Evolutionary conservation across 2,329 filamentous ascomycete genomes (phyloP).

Genomic region (Phaeosphaeriaceae sp.): DNA sequence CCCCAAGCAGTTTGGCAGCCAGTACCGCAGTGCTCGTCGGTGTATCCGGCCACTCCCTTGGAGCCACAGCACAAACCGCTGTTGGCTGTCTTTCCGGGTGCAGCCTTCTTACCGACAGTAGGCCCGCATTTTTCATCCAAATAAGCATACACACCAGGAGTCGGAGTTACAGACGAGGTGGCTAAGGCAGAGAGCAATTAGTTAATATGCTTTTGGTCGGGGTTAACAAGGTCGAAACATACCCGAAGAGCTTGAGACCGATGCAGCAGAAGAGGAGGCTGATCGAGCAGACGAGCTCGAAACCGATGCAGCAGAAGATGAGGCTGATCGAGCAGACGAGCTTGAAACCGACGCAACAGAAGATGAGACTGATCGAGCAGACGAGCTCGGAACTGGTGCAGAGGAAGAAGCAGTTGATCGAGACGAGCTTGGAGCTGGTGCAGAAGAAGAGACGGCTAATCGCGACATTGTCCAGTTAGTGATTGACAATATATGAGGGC

Average conservation of each 20-base stretch:
- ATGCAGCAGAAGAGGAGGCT: not conserved
- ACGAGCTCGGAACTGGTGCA: not conserved
- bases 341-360: not conserved
- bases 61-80: not conserved
- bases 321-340: not conserved
- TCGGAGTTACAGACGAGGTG: not conserved
- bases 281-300: not conserved
- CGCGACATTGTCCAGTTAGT: not conserved
- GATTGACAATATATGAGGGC: not conserved
- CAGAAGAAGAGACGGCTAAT: no score
- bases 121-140: not conserved
- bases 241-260: not conserved
- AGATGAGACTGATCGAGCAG: not conserved
- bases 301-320: not conserved
- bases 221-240: not conserved
- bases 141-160: not conserved
- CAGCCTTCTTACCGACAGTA: not conserved
- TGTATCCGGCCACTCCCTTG: not conserved
- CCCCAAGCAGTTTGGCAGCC: not conserved
- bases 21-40: not conserved
- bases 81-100: not conserved
- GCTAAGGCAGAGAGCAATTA: not conserved
- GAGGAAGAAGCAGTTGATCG: not conserved
- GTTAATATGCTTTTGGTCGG: not conserved
- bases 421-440: not conserved